phyloP scores from a whole-genome alignment of 805 yeast species.

The Suhomyces vadensis region DNA sequence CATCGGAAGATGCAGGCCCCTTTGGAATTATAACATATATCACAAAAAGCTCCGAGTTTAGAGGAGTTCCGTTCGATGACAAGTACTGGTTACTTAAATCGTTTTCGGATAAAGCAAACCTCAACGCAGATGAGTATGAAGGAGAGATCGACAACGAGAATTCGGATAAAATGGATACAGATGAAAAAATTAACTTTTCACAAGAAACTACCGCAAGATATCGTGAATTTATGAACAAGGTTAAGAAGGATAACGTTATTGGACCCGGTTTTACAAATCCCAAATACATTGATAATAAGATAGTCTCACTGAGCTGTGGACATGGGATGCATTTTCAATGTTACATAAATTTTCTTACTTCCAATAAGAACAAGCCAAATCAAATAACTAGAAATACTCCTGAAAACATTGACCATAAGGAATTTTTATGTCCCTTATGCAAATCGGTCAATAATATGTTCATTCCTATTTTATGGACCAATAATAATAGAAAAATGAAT shows the following conservation, averaged over 20 bases:
- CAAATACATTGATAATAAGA: slow-evolving; percentile 39
- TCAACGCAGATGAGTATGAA: slow-evolving; percentile 37
- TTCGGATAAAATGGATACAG: slow-evolving; percentile 13
- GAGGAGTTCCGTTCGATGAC: slow-evolving; percentile 64
- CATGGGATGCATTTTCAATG: slow-evolving; percentile 92
- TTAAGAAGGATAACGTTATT: slow-evolving; percentile 44
- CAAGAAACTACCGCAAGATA: slow-evolving; percentile 30
- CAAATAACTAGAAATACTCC: slow-evolving; percentile 85
- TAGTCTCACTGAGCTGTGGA: slow-evolving; percentile 77
- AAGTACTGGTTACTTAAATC: slow-evolving; percentile 66
- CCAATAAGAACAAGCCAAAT: slow-evolving; percentile 55
- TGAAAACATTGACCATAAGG: slow-evolving; percentile 66
- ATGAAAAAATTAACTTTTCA: neutral
- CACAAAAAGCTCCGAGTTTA: slow-evolving; percentile 56
- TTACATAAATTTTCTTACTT: slow-evolving; percentile 59
- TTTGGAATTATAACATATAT: slow-evolving; percentile 75
- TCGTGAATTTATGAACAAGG: slow-evolving; percentile 35
- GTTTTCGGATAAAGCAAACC: slow-evolving; percentile 49
- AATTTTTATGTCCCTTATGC: slow-evolving; percentile 88
- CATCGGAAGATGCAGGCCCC: slow-evolving; percentile 60
- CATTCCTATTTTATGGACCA: slow-evolving; percentile 68
- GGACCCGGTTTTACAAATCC: slow-evolving; percentile 72
- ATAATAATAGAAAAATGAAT: slow-evolving; percentile 40
- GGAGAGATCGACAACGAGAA: slow-evolving; percentile 24
- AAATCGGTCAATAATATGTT: slow-evolving; percentile 83